phyloP scores from a whole-genome alignment of 2,329 filamentous ascomycete genomes.

The Xylariaceae sp. region DNA sequence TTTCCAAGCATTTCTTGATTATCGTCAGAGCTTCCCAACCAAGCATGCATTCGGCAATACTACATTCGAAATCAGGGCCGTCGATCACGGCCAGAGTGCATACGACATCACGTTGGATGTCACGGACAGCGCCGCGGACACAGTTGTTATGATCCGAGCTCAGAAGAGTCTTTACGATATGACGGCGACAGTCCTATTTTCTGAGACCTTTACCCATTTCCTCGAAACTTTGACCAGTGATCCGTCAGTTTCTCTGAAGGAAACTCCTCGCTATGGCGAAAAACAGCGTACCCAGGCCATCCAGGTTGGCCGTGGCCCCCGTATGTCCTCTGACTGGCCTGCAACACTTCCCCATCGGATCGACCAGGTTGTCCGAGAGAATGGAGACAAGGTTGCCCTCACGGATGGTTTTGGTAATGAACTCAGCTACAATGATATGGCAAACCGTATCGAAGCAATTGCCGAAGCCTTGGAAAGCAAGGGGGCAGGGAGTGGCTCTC shows the following conservation, averaged over 20 bases:
- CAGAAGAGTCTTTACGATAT: neutral
- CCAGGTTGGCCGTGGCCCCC: too few relatives aligned
- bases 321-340: too few relatives aligned
- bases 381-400: neutral
- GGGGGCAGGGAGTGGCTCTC: neutral
- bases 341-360: neutral
- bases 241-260: too few relatives aligned
- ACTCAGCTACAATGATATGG: neutral
- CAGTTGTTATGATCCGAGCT: neutral
- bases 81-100: neutral
- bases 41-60: neutral
- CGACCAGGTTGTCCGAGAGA: neutral
- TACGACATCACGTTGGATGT: neutral
- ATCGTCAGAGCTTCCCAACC: neutral
- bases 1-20: neutral
- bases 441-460: slow-evolving; percentile 1
- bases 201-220: neutral
- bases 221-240: neutral
- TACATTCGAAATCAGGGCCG: too few relatives aligned
- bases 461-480: neutral
- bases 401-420: neutral
- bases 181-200: neutral
- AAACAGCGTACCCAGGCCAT: too few relatives aligned
- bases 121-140: neutral
- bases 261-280: too few relatives aligned